Base-by-base conservation (phyloP, 192 early-diverging fungal species). In the Podila horticola region DNA sequence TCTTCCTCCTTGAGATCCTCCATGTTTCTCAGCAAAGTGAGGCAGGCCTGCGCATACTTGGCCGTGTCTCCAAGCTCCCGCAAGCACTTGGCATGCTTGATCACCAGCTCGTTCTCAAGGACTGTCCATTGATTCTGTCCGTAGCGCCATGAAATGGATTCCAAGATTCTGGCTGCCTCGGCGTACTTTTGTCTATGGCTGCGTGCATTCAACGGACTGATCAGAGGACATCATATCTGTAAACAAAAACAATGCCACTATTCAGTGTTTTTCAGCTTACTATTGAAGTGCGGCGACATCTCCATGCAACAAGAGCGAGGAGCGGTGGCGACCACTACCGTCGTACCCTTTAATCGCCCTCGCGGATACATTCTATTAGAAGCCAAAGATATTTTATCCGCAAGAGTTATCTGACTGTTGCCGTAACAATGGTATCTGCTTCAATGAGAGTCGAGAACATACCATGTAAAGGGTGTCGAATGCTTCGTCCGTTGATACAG, bases 391-490 rank as follows among this genome's bases (percentile, higher is more conserved):
- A 30, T 26, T 2, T 22, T 45, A 13, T 63, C 28, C 17, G 9
- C 26, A 7, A 33, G n/a, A 36, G 24, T 45, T 38, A 30, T 63
- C 6, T 34, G 17, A 38, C 41, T 5, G 34, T 26, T 17, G 52
- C 6, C 7, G 17, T 49, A 11, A 45, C 22, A 59, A 28, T 9
- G 24, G 31, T n/a, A 22, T 19, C 34, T 20, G 9, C 45, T 24
- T 29, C 9, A 19, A n/a, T n/a, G 34, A 33, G 19, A 19, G 34
- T 38, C 24, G 45, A 55, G 31, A 41, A 71, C 64, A 57, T 84
- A 92, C 92, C 89, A 92, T 86, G 66, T 95, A 96, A 22, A 93
- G 75, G 17, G 88, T 82, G 74, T 96, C 95, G 81, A 95, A 96
- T 6, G 86, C 83, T 17, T 89, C 87, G 12, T 82, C 62, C 9